These are phyloP conservation scores for Aspergillus avenaceus DNA, from an alignment of 495 filamentous ascomycete genomes.

Conservation along the genomic window DNA sequence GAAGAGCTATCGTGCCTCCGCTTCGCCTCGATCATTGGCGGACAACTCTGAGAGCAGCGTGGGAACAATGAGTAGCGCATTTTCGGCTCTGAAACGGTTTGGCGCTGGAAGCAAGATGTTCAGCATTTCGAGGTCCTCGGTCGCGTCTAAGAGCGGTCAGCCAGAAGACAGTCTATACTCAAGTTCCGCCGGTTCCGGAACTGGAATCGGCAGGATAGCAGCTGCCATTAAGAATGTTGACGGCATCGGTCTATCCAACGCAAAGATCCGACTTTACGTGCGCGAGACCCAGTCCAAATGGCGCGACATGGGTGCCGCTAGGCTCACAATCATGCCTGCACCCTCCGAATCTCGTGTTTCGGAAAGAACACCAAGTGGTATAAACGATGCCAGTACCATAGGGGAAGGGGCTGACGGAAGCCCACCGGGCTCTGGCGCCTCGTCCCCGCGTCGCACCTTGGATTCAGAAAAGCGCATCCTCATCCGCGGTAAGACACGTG, in stretches of 20 bases:
- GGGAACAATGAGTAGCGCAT: slow-evolving; percentile 56
- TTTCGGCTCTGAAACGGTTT: slow-evolving; percentile 74
- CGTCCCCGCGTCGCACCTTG: slow-evolving; percentile 30
- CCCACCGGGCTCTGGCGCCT: slow-evolving; percentile 31
- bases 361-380: slow-evolving; percentile 26
- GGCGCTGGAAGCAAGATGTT: slow-evolving; percentile 60
- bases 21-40: slow-evolving; percentile 46
- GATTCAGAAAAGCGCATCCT: slow-evolving; percentile 76
- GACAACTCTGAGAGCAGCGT: slow-evolving; percentile 57
- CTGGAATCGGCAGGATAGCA: slow-evolving; percentile 51
- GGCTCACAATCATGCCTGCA: slow-evolving; percentile 74
- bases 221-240: slow-evolving; percentile 48
- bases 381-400: slow-evolving; percentile 19
- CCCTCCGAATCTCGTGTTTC: slow-evolving; percentile 46
- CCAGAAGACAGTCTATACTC: slow-evolving; percentile 60
- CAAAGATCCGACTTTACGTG: slow-evolving; percentile 78
- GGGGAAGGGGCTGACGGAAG: slow-evolving; percentile 17
- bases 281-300: slow-evolving; percentile 75
- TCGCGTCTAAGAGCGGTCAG: slow-evolving; percentile 52
- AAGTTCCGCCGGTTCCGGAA: slow-evolving; percentile 48
- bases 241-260: slow-evolving; percentile 63
- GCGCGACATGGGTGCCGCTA: slow-evolving; percentile 84
- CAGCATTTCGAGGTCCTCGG: slow-evolving; percentile 67
- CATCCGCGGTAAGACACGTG: slow-evolving; percentile 63
- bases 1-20: slow-evolving; percentile 56